Evolutionary conservation across 78 protist species (phyloP).

Genomic region (Emiliania huxleyi): DNA sequence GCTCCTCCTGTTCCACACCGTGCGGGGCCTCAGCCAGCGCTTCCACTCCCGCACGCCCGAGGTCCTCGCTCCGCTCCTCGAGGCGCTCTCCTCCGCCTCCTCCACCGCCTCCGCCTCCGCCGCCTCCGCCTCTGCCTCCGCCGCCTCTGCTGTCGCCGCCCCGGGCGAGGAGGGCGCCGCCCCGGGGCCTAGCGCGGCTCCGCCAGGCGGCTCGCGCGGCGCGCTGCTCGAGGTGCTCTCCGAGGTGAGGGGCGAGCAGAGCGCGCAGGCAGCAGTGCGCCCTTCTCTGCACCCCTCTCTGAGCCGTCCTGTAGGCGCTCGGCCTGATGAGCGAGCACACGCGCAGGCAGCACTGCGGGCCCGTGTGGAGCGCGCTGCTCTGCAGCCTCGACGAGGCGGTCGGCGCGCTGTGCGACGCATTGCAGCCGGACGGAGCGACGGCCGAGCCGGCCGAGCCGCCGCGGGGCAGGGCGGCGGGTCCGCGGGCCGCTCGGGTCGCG

Average conservation of each 20-base stretch:
- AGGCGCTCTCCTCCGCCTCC: too few relatives aligned
- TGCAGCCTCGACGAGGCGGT: too few relatives aligned
- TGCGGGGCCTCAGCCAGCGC: background rate
- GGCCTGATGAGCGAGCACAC: background rate
- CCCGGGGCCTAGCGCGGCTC: too few relatives aligned
- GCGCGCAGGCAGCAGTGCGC: background rate
- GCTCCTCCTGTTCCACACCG: background rate
- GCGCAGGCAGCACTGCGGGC: background rate
- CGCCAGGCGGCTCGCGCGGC: background rate
- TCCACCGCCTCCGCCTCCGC: too few relatives aligned
- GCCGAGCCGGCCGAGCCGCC: too few relatives aligned
- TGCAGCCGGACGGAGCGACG: too few relatives aligned
- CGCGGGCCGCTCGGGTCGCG: background rate
- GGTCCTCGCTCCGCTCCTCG: background rate
- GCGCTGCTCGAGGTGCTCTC: background rate
- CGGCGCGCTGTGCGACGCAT: too few relatives aligned
- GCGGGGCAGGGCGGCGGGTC: too few relatives aligned
- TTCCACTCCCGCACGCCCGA: background rate
- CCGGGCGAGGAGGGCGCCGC: too few relatives aligned
- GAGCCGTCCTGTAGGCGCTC: background rate
- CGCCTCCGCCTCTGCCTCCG: too few relatives aligned
- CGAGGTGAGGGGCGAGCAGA: background rate
- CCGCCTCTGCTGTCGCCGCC: too few relatives aligned
- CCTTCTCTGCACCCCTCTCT: background rate
- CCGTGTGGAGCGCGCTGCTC: background rate